Evolutionary conservation across 257 asterid genomes (phyloP).

Genomic region (Paraleonurus japonicus): DNA sequence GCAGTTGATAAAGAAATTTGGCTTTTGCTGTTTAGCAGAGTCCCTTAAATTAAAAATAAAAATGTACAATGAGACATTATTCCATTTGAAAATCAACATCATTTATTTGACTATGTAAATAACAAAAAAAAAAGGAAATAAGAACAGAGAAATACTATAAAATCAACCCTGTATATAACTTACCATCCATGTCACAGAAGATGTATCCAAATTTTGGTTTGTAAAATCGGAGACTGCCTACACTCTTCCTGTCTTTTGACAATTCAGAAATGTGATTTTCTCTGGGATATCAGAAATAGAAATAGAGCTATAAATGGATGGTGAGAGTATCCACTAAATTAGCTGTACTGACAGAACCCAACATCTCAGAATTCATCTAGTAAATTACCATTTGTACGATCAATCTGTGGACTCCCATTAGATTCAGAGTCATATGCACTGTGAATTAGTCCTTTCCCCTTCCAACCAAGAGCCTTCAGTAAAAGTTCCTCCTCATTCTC

Average conservation of each 20-base stretch:
- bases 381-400: conserved; percentile 63
- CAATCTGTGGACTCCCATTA: conserved; percentile 45
- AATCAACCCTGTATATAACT: conserved; percentile 25
- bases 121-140: not conserved
- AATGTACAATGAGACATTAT: conserved; percentile 19
- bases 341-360: conserved; percentile 10
- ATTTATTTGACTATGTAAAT: not conserved
- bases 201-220: conserved; percentile 81
- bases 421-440: conserved; percentile 63
- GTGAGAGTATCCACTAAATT: conserved; percentile 25
- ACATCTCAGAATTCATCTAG: conserved; percentile 20
- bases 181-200: conserved; percentile 99
- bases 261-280: conserved; percentile 57
- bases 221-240: conserved; percentile 94
- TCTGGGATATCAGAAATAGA: conserved; percentile 47
- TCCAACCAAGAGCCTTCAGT: conserved; percentile 86
- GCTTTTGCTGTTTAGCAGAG: conserved; percentile 96
- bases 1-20: conserved; percentile 68
- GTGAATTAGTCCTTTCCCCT: conserved; percentile 89
- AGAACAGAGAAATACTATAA: not conserved
- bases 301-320: conserved; percentile 38
- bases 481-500: conserved; percentile 84
- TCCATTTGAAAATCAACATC: not conserved
- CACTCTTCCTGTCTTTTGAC: conserved; percentile 98
- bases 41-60: conserved; percentile 48